These are phyloP conservation scores for Tetrapyrgos nigripes DNA, from an alignment of 1,284 basidiomycete species.

Conservation along the genomic window DNA sequence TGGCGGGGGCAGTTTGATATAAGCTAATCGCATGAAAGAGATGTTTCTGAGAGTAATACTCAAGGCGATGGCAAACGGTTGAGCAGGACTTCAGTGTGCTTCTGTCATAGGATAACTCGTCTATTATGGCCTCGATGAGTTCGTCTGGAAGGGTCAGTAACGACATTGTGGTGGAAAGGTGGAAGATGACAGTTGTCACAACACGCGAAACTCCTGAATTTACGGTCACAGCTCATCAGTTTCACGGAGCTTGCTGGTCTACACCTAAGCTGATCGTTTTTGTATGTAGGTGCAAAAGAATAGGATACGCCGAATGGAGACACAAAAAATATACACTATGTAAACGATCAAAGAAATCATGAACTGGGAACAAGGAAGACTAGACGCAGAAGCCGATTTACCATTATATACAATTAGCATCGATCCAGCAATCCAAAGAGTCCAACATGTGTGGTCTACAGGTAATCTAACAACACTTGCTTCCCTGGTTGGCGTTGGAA, in stretches of 20 bases:
- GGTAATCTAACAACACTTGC: conserved; percentile 48
- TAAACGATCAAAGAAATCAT: neutral
- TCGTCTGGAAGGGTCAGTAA: neutral
- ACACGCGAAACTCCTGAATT: too few species aligned
- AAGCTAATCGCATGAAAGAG: neutral
- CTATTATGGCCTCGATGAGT: neutral
- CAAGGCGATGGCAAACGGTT: neutral
- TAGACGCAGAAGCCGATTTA: neutral
- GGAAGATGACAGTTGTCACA: too few species aligned
- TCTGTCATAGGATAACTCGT: neutral
- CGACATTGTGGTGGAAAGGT: too few species aligned
- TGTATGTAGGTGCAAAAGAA: too few species aligned
- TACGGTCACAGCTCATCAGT: too few species aligned
- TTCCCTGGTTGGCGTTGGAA: conserved; percentile 43
- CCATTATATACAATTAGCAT: conserved; percentile 1
- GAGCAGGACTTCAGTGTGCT: neutral
- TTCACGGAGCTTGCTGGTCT: too few species aligned
- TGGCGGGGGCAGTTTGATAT: too few species aligned
- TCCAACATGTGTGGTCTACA: conserved; percentile 1
- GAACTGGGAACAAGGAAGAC: neutral
- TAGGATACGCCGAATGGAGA: neutral
- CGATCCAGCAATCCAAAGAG: neutral
- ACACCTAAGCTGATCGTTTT: too few species aligned
- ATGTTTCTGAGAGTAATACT: neutral
- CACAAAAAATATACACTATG: neutral